Evolutionary conservation across 23 red algal species (phyloP).

Genomic region (Gracilaria vermiculophylla): DNA sequence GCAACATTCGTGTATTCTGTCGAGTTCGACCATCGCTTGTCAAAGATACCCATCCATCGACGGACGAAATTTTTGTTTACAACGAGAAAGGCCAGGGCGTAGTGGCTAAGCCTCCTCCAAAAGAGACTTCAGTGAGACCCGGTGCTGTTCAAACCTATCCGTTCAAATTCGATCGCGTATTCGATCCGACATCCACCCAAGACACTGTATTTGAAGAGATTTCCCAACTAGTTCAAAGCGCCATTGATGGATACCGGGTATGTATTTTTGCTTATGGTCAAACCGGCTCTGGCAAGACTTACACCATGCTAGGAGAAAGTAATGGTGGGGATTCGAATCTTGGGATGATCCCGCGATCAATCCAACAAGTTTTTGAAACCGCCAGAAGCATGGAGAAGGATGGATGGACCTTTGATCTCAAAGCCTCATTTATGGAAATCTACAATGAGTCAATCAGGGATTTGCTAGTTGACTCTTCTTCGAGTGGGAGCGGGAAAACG

Average conservation of each 20-base stretch:
- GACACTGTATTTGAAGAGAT: conserved; percentile 93
- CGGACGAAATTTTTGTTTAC: conserved; percentile 14
- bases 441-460: conserved; percentile 98
- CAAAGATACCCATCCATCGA: neutral
- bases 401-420: conserved; percentile 81
- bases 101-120: conserved; percentile 12
- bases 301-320: conserved; percentile 89
- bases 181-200: conserved; percentile 74
- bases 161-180: conserved; percentile 96
- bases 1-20: conserved; percentile 99
- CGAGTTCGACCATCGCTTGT: conserved; percentile 82
- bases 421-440: conserved; percentile 95
- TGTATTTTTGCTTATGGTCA: conserved; percentile 99
- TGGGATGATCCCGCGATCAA: conserved; percentile 92
- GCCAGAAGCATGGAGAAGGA: conserved; percentile 77
- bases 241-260: conserved; percentile 95
- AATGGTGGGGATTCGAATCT: conserved; percentile 22
- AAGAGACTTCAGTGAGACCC: neutral
- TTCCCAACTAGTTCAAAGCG: conserved; percentile 93
- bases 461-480: conserved; percentile 55
- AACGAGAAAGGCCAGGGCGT: conserved; percentile 40
- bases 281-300: conserved; percentile 96
- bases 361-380: conserved; percentile 81
- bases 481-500: neutral
- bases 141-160: neutral